Percentiles rank a stretch among this genome's conserved stretches.
Conservation (phyloP, 2,329 filamentous ascomycete genomes). For the Thyridium curvatum region DNA sequence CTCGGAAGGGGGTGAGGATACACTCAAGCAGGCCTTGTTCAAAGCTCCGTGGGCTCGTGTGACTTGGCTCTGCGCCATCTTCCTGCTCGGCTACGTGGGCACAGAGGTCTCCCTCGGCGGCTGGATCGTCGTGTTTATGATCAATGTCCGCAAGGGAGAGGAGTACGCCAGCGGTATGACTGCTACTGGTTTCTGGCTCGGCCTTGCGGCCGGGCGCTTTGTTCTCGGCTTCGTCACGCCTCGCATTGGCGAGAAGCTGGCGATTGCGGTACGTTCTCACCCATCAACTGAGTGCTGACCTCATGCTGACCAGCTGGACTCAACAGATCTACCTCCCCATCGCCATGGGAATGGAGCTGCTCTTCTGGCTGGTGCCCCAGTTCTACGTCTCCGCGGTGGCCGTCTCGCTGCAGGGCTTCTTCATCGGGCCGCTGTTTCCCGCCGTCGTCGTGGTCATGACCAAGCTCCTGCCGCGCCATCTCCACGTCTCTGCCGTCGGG, state of each 20-base stretch:
- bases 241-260: slow-evolving; percentile 60
- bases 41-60: slow-evolving; percentile 41
- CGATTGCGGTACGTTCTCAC: slow-evolving; percentile 29
- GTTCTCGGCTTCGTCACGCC: slow-evolving; percentile 70
- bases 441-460: slow-evolving; percentile 65
- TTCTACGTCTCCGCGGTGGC: slow-evolving; percentile 70
- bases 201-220: slow-evolving; percentile 66
- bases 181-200: slow-evolving; percentile 76
- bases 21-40: slow-evolving; percentile 12
- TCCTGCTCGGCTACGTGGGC: slow-evolving; percentile 72
- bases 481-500: slow-evolving; percentile 73
- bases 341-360: slow-evolving; percentile 58
- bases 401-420: slow-evolving; percentile 69
- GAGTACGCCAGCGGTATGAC: slow-evolving; percentile 68
- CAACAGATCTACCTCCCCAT: slow-evolving; percentile 53
- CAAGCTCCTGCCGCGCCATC: slow-evolving; percentile 59
- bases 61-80: slow-evolving; percentile 65
- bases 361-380: slow-evolving; percentile 77
- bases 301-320: no score
- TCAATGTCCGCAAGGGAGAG: slow-evolving; percentile 61
- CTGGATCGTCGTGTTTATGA: slow-evolving; percentile 84
- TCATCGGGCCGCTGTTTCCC: slow-evolving; percentile 73
- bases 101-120: slow-evolving; percentile 70
- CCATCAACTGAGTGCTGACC: no score
- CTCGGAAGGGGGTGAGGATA: slow-evolving; percentile 10